Evolutionary conservation across 768 basidiomycete genomes (phyloP), one percentile per base, ranked within the genome.

Genomic region (Rhodotorula paludigena): DNA sequence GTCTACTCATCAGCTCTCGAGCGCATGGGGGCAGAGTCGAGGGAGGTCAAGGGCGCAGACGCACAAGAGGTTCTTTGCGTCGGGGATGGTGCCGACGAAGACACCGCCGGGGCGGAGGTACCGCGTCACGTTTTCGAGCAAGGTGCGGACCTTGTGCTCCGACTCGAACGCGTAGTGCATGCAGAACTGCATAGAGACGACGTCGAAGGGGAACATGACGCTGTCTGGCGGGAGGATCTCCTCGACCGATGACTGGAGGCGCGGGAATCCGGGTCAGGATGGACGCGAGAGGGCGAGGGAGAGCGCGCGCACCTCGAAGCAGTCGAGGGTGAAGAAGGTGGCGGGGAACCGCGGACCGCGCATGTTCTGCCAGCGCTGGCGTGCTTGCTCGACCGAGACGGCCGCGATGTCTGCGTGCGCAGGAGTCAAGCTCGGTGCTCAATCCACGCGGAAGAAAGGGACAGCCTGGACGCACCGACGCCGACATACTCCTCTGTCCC

Each of bases 101-200:
- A 87, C 80, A 8, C 96, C 96, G 33, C 93, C 94, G 35, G 83
- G 81, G 38, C 89, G 82, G 52, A 99, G 81, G 82, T 87, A 87
- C 53, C 83, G 80, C 63, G 85, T 84, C 38, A 92, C 93, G 77
- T 99, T 99, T 44, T 86, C 83, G 39, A 99, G 85, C 96, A 99
- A 96, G 77, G 85, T 87, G 39, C 90, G 84, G 33, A 86, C 89
- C 77, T 96, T 96, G 65, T 84, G 81, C 38, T 85, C 84, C n/a
- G 84, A 88, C 78, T 98, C 92, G 77, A 99, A 98, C 14, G 96
- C 96, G 76, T 99, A 98, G 78, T 99, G 96, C 90, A 99, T 97
- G 79, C 96, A 98, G 78, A 99, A 99, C 77, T 99, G 96, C 91
- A 97, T 90, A 5, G 91, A 90, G 10, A 98, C 92, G 63, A 92